Conservation (phyloP, 306 rosid species). For the Cicer yamashitae region DNA sequence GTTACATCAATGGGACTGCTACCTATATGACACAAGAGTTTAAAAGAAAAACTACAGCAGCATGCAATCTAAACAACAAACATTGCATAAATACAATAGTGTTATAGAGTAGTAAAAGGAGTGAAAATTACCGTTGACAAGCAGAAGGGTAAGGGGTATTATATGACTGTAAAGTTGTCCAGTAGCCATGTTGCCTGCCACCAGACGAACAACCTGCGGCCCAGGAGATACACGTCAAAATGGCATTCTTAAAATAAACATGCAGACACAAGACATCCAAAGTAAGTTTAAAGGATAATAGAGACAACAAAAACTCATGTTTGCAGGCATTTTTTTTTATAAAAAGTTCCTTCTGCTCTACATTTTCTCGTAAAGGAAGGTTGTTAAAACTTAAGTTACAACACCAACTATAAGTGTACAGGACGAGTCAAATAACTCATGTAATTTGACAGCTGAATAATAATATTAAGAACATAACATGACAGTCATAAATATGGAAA, state of each 20-base stretch:
- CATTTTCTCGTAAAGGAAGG: background rate
- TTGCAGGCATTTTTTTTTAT: background rate
- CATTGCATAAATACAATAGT: background rate
- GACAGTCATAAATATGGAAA: background rate
- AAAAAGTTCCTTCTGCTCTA: background rate
- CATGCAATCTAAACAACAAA: conserved; percentile 2
- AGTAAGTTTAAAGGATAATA: conserved; percentile 9
- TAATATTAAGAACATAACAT: background rate
- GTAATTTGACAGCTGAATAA: conserved; percentile 23
- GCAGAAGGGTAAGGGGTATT: conserved; percentile 88
- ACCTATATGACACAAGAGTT: conserved; percentile 55
- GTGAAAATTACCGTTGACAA: conserved; percentile 76
- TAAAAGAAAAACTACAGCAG: conserved; percentile 17
- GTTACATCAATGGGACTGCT: conserved; percentile 88
- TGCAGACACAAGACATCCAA: background rate
- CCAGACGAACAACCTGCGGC: conserved; percentile 79
- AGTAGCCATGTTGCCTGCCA: conserved; percentile 74
- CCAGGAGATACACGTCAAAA: conserved; percentile 41
- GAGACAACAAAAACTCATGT: background rate
- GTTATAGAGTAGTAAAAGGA: conserved; percentile 24
- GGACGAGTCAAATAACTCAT: conserved; percentile 17
- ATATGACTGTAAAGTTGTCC: conserved; percentile 81
- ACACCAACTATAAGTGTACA: conserved; percentile 27
- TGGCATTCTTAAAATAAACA: conserved; percentile 24
- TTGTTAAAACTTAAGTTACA: conserved; percentile 32